These are phyloP conservation scores for Bauhinia variegata DNA, from an alignment of 306 rosid species.

Conservation along the genomic window DNA sequence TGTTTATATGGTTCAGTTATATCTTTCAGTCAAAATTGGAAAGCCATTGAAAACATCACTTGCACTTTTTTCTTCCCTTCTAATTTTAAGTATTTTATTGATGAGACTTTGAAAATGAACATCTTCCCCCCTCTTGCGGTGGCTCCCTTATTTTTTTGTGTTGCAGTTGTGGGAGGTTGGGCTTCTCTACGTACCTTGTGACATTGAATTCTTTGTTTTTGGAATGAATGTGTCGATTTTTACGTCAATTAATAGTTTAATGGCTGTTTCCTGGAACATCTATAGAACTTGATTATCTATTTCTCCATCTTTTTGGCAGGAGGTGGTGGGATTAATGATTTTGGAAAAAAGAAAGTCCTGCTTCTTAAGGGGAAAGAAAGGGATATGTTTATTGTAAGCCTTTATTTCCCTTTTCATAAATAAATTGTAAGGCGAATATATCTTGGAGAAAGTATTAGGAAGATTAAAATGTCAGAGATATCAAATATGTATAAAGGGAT, in stretches of 20 bases:
- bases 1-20: too few species aligned
- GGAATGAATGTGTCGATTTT: neutral
- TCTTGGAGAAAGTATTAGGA: too few species aligned
- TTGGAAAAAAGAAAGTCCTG: constrained; percentile 60
- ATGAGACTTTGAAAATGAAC: constrained; percentile 1
- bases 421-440: neutral
- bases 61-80: too few species aligned
- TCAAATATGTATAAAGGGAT: too few species aligned
- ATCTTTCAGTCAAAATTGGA: too few species aligned
- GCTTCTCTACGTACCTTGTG: neutral
- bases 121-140: too few species aligned
- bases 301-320: constrained; percentile 40
- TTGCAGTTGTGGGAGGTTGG: neutral
- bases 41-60: too few species aligned
- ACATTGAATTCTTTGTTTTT: constrained; percentile 13
- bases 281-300: constrained; percentile 2
- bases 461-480: too few species aligned
- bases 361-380: constrained; percentile 63
- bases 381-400: constrained; percentile 55
- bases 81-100: neutral
- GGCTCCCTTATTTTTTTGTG: neutral
- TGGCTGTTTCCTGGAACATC: constrained; percentile 1
- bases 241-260: neutral
- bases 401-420: constrained; percentile 28
- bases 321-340: constrained; percentile 46